These are phyloP conservation scores for Thozetella sp. DNA, from an alignment of 495 filamentous ascomycete species.

Conservation along the genomic window DNA sequence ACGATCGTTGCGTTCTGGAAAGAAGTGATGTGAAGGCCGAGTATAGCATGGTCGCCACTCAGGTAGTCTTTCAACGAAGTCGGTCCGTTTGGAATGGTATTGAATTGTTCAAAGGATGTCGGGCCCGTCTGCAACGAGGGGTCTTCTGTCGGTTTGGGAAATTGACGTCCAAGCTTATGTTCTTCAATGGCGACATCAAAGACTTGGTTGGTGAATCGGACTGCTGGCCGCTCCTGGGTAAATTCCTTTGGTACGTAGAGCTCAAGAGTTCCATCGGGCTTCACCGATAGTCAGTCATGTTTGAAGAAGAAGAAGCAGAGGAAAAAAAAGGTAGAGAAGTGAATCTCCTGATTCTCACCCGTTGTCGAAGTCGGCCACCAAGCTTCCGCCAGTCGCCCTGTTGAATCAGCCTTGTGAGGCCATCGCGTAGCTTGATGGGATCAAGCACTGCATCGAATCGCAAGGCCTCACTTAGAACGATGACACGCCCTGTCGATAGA, in stretches of 20 bases:
- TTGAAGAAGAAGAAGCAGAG: too few relatives aligned
- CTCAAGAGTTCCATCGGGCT: conserved; percentile 3
- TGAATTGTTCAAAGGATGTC: conserved; percentile 3
- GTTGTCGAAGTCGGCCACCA: conserved; percentile 4
- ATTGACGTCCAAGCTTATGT: conserved; percentile 4
- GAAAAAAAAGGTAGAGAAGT: background rate
- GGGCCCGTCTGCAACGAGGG: background rate
- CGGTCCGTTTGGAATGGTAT: conserved; percentile 1
- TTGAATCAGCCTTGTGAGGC: conserved; percentile 3
- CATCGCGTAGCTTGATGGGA: conserved; percentile 1
- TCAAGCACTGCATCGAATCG: conserved; percentile 10
- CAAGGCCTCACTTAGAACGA: conserved; percentile 7
- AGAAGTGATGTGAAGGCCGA: conserved; percentile 2
- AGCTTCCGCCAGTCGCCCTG: conserved; percentile 6
- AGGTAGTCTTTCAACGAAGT: conserved; percentile 1
- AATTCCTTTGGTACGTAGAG: conserved; percentile 2
- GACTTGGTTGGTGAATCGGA: background rate
- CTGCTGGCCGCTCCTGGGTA: conserved; percentile 3
- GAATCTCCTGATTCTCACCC: conserved; percentile 1
- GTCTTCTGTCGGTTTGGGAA: background rate
- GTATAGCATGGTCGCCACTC: conserved; percentile 2
- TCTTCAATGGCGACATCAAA: conserved; percentile 5
- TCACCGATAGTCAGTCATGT: background rate
- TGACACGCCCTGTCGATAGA: conserved; percentile 1
- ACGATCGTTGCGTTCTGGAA: conserved; percentile 4